A percentile compares a stretch with the other conserved stretches of the same genome.
These are phyloP conservation scores for Alloteropsis semialata DNA, from an alignment of 176 grass and related monocot genomes.

Conservation along the genomic window DNA sequence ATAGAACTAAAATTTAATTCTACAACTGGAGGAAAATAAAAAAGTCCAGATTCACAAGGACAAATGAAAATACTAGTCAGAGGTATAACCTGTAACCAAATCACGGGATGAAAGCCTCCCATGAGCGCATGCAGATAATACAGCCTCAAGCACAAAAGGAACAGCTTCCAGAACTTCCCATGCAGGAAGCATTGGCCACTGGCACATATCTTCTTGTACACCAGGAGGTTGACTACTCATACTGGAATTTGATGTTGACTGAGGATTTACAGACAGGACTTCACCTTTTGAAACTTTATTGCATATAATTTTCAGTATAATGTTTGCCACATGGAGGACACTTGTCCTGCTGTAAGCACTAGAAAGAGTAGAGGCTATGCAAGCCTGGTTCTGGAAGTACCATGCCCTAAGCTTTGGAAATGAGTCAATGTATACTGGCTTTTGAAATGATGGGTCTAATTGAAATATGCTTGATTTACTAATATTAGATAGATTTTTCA, in stretches of 20 bases:
- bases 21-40: background rate
- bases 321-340: constrained; percentile 54
- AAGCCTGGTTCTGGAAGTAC: constrained; percentile 71
- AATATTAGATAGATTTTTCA: constrained; percentile 29
- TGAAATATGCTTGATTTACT: constrained; percentile 15
- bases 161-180: constrained; percentile 83
- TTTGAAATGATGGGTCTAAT: constrained; percentile 28
- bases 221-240: constrained; percentile 37
- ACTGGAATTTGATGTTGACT: constrained; percentile 40
- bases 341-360: constrained; percentile 37
- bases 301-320: constrained; percentile 57
- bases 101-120: constrained; percentile 75
- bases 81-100: constrained; percentile 59
- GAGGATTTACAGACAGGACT: constrained; percentile 21
- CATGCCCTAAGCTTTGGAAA: constrained; percentile 71
- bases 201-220: constrained; percentile 35
- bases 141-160: constrained; percentile 83
- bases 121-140: constrained; percentile 74
- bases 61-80: background rate
- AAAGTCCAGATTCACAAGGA: background rate
- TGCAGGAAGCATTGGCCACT: constrained; percentile 40
- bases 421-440: constrained; percentile 55
- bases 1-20: background rate
- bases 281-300: constrained; percentile 42
- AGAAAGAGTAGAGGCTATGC: constrained; percentile 63